Base-by-base conservation (phyloP, 2,329 filamentous ascomycete species). In the Catunica adiposa region DNA sequence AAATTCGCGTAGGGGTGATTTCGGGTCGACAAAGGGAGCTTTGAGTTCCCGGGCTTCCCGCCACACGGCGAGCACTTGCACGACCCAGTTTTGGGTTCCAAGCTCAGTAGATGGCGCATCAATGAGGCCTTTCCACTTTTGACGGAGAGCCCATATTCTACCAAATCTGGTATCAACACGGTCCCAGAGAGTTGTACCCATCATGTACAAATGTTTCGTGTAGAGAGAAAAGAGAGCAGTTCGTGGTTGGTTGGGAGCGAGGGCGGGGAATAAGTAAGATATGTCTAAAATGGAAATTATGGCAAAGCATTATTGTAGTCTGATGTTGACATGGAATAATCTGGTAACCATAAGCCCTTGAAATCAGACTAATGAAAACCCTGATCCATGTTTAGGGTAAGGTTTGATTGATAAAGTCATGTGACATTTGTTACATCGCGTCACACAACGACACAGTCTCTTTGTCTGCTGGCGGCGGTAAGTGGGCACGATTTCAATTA, bases 1-100 rank as follows among this genome's bases (percentile, higher is more conserved):
- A 53, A 75, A 74, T 63, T 82, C 79, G 0, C 60, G 62, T n/a
- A 64, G 66, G 38, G 72, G 65, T 11, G 71, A 68, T 20, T 75
- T 71, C 8, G 56, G 56, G 11, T 58, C 42, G 29, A 42, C 37
- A 22, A 58, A 58, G 1, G 56, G 56, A 3, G 53, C 56, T 8
- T 47, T 51, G 15, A 58, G 22, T 23, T 48, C 26, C 9, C 15
- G 22, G 31, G 53, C 56, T 29, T 47, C 48, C 20, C 53, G 51
- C 56, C 56, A 58, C 47, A 54, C 54, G 7, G 31, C 23, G n/a
- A 58, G 48, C 2, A 58, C 56, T 20, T 51, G 25, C 5, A 11
- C 9, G 26, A 58, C 26, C 56, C 56, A 58, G 38, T 37, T n/a
- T 25, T 37, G 22, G 9, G 53, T 55, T 29, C 53, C 50, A 6